Base-by-base conservation (phyloP, 2,329 filamentous ascomycete species). In the Trichophyton simii region DNA sequence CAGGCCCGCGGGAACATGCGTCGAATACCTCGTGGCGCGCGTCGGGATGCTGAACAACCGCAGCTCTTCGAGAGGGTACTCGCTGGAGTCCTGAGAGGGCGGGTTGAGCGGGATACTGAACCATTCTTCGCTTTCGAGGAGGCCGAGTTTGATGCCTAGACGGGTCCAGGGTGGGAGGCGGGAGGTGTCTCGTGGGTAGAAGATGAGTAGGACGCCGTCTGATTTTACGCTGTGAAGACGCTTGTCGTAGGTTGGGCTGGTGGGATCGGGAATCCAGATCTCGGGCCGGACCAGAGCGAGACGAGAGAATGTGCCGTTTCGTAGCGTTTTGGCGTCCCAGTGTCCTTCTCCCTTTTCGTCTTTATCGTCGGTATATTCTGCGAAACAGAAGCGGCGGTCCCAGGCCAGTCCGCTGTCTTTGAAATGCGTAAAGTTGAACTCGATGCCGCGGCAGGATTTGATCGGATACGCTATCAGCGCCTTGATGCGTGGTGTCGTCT, bases 351-450 rank as follows among this genome's bases (percentile, higher is more conserved):
- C n/a, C 60, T 72, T 71, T 65, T 76, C 74, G 55, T 55, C n/a
- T n/a, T n/a, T n/a, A n/a, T n/a, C 59, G 20, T 15, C 50, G 31
- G 46, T 52, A 46, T 78, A 72, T 72, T 91, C 87, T 1, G 88
- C 90, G 70, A 96, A 89, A 57, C 84, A 87, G 76, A 91, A 95
- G 66, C 92, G 82, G 4, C 90, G 83, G 73, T 96, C 91, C 72
- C 87, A 88, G 70, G 87, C 82, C 61, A 95, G 79, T 1, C 91
- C 90, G 1, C 83, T 83, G 4, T 83, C 77, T 54, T 89, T 74
- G 15, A 94, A 80, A 60, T 83, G 81, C 63, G 82, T 83, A 63
- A 80, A 76, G 59, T 82, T 75, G 55, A 96, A 73, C 74, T 94
- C 89, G 60, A 95, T 84, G 31, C 87, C 88, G 61, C 77, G 79